Base-by-base conservation (phyloP, 345 rosid species). In the Cardamine occulta region DNA sequence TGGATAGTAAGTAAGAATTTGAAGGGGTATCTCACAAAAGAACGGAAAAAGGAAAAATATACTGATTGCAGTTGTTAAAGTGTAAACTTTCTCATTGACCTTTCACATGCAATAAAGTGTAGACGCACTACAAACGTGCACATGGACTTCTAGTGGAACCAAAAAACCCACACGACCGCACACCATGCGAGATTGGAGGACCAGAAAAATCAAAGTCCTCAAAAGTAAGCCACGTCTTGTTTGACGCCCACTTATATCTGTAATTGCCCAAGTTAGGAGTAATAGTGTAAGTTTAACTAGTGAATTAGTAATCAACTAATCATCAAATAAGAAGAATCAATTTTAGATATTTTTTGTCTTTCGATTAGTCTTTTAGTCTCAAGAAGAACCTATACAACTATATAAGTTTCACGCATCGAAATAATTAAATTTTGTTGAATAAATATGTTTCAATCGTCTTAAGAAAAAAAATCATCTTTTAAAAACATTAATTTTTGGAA, bases 201-300 rank as follows among this genome's bases (percentile, higher is more conserved):
- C 58, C 26, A 7, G 10, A 56, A 23, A 55, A 18, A 23, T 66
- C 18, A 59, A 74, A 75, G 70, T 76, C 70, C 23, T 62, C 29
- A 6, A 70, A 69, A 76, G 13, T 59, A 49, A 37, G 64, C 70
- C 64, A 76, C 80, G 75, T 70, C 65, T 76, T 76, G 31, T 42
- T 21, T 12, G 8, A n/a, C n/a, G n/a, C n/a, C n/a, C n/a, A n/a
- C n/a, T n/a, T 21, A 21, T 21, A 21, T 21, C 23, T 21, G 23
- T 21, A 21, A 21, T 21, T 21, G 1, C 23, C 23, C 1, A 21
- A 21, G 23, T 1, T 21, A 1, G n/a, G n/a, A 21, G 1, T 21
- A 21, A 21, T 21, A 1, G 23, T 21, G 23, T 21, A 21, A 21
- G 23, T 21, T 21, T 21, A 21, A 21, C 23, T 21, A 21, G 23